phyloP scores from a whole-genome alignment of 768 basidiomycete genomes.

The Termitomyces sp. region DNA sequence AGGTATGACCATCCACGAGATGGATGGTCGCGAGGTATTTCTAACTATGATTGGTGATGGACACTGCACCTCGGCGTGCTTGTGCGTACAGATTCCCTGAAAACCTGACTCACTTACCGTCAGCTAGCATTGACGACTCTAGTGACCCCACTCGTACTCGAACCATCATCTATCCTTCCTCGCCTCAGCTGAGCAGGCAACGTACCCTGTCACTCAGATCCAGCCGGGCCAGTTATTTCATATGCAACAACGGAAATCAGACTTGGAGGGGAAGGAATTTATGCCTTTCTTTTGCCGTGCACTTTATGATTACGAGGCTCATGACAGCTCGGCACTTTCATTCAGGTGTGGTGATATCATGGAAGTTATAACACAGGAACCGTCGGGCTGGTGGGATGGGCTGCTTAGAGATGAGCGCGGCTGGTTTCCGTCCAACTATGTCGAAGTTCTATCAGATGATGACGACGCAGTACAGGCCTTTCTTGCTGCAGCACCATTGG shows the following conservation, averaged over 20 bases:
- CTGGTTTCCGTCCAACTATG: conserved; percentile 98
- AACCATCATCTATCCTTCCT: conserved; percentile 13
- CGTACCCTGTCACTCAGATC: neutral
- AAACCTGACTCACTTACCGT: conserved; percentile 4
- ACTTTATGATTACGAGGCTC: conserved; percentile 82
- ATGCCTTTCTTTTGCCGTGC: conserved; percentile 84
- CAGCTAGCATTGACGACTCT: conserved; percentile 23
- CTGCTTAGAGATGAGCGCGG: conserved; percentile 84
- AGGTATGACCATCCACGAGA: neutral
- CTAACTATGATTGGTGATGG: conserved; percentile 10
- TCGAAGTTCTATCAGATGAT: conserved; percentile 69
- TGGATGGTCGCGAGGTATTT: neutral
- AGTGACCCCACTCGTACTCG: conserved; percentile 22
- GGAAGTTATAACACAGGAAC: conserved; percentile 85
- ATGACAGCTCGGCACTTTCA: conserved; percentile 83
- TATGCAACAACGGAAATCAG: conserved; percentile 25
- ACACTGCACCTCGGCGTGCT: conserved; percentile 1
- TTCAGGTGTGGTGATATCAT: conserved; percentile 87
- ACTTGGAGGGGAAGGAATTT: conserved; percentile 55
- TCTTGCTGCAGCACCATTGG: conserved; percentile 40
- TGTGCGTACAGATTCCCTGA: conserved; percentile 8
- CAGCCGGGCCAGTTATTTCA: neutral
- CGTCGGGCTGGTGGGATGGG: conserved; percentile 99
- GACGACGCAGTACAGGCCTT: conserved; percentile 72
- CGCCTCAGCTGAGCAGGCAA: conserved; percentile 12